Evolutionary conservation across 768 basidiomycete species (phyloP).

Genomic region (Leccinum boreale): DNA sequence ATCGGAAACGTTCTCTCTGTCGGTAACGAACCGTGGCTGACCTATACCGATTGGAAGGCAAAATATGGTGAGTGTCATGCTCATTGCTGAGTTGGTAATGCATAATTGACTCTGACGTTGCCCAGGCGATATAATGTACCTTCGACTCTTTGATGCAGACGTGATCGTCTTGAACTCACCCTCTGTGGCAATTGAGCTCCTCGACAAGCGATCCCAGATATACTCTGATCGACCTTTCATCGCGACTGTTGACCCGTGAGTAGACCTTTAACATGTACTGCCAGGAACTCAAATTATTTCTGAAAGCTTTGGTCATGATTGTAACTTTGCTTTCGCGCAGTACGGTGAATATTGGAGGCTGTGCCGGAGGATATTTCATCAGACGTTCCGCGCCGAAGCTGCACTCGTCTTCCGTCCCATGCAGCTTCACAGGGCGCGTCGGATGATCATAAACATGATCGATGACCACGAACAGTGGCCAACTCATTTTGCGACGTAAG

Average conservation of each 20-base stretch:
- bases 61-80: background rate
- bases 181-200: background rate
- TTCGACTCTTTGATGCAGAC: background rate
- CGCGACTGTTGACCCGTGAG: background rate
- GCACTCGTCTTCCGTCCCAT: conserved; percentile 10
- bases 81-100: background rate
- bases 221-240: conserved; percentile 3
- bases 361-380: conserved; percentile 18
- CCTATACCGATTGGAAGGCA: background rate
- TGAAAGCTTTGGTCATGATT: background rate
- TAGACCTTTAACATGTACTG: background rate
- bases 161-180: background rate
- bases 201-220: background rate
- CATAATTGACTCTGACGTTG: background rate
- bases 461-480: background rate
- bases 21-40: background rate
- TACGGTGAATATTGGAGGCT: background rate
- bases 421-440: conserved; percentile 13
- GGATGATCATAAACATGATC: conserved; percentile 9
- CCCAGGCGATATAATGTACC: background rate
- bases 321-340: background rate
- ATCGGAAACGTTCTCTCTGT: background rate
- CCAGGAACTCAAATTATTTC: background rate
- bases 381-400: conserved; percentile 13
- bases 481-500: background rate